Evolutionary conservation across 768 basidiomycete genomes (phyloP), one percentile per base, ranked within the genome.

Genomic region (Amanita rimosa): DNA sequence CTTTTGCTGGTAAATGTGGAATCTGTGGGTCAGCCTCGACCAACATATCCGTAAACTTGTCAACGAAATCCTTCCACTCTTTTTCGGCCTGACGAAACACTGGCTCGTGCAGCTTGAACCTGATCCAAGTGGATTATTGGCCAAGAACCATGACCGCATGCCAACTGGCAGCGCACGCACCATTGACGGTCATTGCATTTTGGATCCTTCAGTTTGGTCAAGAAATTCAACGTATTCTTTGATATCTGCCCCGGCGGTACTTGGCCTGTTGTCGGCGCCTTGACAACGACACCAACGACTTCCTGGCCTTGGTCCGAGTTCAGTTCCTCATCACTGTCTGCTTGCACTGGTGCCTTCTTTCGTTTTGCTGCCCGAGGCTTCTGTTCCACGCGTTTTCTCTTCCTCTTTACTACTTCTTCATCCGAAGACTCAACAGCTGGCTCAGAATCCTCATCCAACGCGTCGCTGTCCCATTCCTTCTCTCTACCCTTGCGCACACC

Each of bases 181-280:
- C 90, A 89, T 66, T 83, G 74, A 3, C 91, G 74, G 60, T 96
- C 86, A 53, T 97, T 93, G 58, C 81, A 81, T 38, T 78, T 72
- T 1, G 89, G 84, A 50, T 87, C 77, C 58, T 74, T 74, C 35
- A 96, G 68, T 21, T 83, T 71, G 6, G 55, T 65, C 48, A 94
- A 62, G 60, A 96, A 96, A 57, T 88, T 67, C 31, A 97, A 63
- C 3, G 85, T 89, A 54, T 96, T 94, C 56, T 81, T 72, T 1
- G 92, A 94, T 58, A 96, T 78, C 62, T 81, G 79, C 8, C 92
- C 93, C 9, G 89, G 76, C 0, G 90, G 84, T 0, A 90, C 92
- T 87, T 53, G 27, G n/a, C 92, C 92, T 0, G 79, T 80, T 55
- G 72, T 89, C 0, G 90, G 90, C 10, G 90, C 91, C 51, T 87